Conservation (phyloP, 352 stramenopile species). For the Pythium scleroteichum region DNA sequence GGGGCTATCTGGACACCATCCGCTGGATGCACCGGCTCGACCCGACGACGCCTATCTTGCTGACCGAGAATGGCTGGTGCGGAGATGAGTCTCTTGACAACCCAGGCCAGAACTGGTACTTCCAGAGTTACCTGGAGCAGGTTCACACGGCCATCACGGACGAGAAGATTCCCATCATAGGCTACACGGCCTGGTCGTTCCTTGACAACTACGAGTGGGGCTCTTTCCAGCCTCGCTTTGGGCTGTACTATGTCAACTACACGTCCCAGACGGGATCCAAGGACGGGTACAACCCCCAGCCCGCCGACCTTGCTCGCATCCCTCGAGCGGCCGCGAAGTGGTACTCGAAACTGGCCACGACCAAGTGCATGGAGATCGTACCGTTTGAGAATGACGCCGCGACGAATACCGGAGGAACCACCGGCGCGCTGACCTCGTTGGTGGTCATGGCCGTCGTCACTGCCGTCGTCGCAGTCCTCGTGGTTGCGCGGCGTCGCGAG, state of each 20-base stretch:
- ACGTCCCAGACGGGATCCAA: constrained; percentile 25
- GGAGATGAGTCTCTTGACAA: constrained; percentile 60
- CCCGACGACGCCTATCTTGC: constrained; percentile 39
- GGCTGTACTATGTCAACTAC: constrained; percentile 64
- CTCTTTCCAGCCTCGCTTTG: constrained; percentile 36
- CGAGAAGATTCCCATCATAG: constrained; percentile 73
- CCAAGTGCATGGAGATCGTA: too few species aligned
- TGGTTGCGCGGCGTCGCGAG: too few species aligned
- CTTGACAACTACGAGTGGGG: constrained; percentile 96
- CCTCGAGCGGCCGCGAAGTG: neutral
- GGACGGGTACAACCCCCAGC: neutral
- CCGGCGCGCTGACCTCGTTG: too few species aligned
- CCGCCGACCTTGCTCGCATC: neutral
- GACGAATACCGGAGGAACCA: too few species aligned
- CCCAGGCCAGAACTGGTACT: constrained; percentile 65
- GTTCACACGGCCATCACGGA: constrained; percentile 57
- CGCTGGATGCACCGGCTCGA: constrained; percentile 54
- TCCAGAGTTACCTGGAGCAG: constrained; percentile 50
- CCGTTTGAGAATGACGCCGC: too few species aligned
- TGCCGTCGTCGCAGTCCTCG: too few species aligned
- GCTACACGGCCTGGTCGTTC: constrained; percentile 94
- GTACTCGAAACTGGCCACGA: neutral
- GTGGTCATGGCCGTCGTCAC: too few species aligned
- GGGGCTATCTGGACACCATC: constrained; percentile 55
- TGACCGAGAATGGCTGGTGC: constrained; percentile 75